These are phyloP conservation scores for Carex pumila DNA, from an alignment of 176 grass and related monocot species.

Conservation along the genomic window DNA sequence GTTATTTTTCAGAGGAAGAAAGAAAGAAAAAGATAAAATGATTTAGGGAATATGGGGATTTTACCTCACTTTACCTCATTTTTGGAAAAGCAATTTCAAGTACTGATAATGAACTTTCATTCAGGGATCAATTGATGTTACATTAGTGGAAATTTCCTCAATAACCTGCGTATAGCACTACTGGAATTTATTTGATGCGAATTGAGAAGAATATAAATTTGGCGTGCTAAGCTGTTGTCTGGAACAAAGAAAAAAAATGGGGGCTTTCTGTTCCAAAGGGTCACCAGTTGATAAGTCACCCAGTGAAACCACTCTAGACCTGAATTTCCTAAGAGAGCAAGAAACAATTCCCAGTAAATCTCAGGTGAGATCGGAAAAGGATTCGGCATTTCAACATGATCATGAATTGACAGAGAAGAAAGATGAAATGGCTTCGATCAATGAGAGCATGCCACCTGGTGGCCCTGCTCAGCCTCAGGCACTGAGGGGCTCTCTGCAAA, in stretches of 20 bases:
- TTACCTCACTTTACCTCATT: background rate
- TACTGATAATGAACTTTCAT: background rate
- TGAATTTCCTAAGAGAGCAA: conserved; percentile 12
- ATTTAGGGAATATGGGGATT: background rate
- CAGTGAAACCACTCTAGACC: conserved; percentile 20
- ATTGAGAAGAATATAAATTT: background rate
- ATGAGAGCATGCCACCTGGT: background rate
- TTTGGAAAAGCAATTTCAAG: background rate
- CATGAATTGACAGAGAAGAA: conserved; percentile 8
- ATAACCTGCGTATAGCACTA: background rate
- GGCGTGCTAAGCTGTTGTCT: background rate
- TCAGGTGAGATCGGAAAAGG: conserved; percentile 3
- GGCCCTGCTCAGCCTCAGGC: background rate
- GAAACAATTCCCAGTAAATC: conserved; percentile 1
- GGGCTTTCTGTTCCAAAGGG: conserved; percentile 25
- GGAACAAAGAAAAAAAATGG: conserved; percentile 4
- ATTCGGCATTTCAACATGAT: background rate
- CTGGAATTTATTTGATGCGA: background rate
- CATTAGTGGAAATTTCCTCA: background rate
- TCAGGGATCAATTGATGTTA: background rate
- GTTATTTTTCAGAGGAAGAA: background rate
- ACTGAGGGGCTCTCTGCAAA: conserved; percentile 16
- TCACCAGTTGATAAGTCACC: conserved; percentile 30
- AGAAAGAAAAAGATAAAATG: background rate
- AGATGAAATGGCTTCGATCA: background rate